These are phyloP conservation scores for Torrubiella hemipterigena DNA, from an alignment of 2,329 filamentous ascomycete species.

Conservation along the genomic window DNA sequence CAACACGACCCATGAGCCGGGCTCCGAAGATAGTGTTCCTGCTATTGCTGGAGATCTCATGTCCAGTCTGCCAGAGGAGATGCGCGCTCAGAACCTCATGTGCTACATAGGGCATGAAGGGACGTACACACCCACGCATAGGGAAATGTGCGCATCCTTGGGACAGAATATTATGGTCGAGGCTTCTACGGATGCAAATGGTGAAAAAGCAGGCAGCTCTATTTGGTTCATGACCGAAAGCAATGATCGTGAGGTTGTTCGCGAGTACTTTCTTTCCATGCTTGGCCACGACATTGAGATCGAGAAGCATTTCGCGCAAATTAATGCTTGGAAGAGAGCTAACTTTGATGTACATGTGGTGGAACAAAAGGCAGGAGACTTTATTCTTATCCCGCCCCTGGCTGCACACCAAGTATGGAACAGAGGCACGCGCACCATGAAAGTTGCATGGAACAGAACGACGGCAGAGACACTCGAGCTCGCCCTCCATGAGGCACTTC, in stretches of 20 bases:
- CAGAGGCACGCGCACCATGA: conserved; percentile 87
- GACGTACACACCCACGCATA: conserved; percentile 88
- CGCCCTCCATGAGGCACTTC: conserved; percentile 76
- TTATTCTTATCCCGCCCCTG: conserved; percentile 84
- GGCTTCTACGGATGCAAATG: conserved; percentile 59
- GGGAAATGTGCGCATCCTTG: conserved; percentile 93
- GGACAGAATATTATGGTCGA: conserved; percentile 99
- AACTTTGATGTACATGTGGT: conserved; percentile 89
- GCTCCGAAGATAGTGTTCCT: conserved; percentile 26
- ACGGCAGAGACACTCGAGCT: conserved; percentile 83
- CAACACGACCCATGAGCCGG: conserved; percentile 28
- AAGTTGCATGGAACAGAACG: conserved; percentile 95
- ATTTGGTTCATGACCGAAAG: conserved; percentile 99
- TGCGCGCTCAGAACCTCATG: conserved; percentile 95
- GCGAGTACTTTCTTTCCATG: conserved; percentile 87
- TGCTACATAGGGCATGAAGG: conserved; percentile 97
- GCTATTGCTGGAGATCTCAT: conserved; percentile 82
- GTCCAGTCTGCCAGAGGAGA: conserved; percentile 75
- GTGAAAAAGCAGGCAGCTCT: conserved; percentile 75
- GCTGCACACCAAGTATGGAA: conserved; percentile 99
- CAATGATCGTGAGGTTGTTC: conserved; percentile 79
- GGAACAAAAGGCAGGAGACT: conserved; percentile 81
- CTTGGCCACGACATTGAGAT: conserved; percentile 95
- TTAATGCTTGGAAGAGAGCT: conserved; percentile 90
- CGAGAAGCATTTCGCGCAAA: conserved; percentile 90